phyloP scores from a whole-genome alignment of 371 early-diverging fungal species.

The Rhizomucor pusillus region DNA sequence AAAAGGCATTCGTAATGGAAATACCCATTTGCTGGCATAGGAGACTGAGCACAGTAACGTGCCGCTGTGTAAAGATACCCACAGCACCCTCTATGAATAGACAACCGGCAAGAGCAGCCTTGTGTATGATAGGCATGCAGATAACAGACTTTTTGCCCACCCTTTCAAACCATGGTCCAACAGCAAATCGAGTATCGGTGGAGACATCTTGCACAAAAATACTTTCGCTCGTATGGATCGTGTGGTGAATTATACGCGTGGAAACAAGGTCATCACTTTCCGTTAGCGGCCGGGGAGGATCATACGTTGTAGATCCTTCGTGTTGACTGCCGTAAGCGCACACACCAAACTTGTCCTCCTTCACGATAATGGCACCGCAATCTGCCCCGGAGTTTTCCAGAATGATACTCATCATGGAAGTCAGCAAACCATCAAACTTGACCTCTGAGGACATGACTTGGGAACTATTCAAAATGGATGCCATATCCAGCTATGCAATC shows the following conservation, averaged over 20 bases:
- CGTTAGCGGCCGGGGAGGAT: conserved; percentile 29
- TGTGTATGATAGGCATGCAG: conserved; percentile 55
- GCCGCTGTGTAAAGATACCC: conserved; percentile 55
- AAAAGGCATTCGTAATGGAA: conserved; percentile 53
- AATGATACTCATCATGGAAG: conserved; percentile 42
- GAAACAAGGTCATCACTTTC: conserved; percentile 33
- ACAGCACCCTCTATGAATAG: conserved; percentile 52
- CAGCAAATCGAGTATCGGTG: conserved; percentile 35
- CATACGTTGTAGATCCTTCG: conserved; percentile 37
- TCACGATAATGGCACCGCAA: conserved; percentile 41
- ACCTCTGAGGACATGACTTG: conserved; percentile 48
- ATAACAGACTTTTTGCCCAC: conserved; percentile 48
- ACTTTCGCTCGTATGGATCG: conserved; percentile 37
- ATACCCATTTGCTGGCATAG: conserved; percentile 59
- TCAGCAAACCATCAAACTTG: conserved; percentile 35
- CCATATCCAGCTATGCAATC: conserved; percentile 29
- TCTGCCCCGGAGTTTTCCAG: conserved; percentile 45
- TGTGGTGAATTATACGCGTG: conserved; percentile 35
- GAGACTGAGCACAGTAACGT: conserved; percentile 51
- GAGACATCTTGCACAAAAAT: conserved; percentile 37
- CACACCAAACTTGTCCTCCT: conserved; percentile 39
- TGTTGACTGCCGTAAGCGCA: conserved; percentile 40
- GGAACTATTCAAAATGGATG: conserved; percentile 44
- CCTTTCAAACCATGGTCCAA: conserved; percentile 42
- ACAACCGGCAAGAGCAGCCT: conserved; percentile 47